These are phyloP conservation scores for Botrytis cinerea DNA, from an alignment of 2,329 filamentous ascomycete species.

Conservation along the genomic window DNA sequence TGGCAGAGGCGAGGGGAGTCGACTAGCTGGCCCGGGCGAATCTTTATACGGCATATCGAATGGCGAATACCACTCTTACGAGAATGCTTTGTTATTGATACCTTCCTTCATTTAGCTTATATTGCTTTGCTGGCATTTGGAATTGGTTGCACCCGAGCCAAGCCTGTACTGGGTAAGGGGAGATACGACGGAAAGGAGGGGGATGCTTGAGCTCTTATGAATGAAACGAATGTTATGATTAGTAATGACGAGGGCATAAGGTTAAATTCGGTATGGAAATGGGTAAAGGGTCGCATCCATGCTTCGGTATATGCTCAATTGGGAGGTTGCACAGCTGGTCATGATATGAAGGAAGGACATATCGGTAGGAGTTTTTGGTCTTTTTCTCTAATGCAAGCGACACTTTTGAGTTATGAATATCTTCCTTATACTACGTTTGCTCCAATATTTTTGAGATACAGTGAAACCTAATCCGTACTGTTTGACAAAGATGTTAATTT, in stretches of 20 bases:
- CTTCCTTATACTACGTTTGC: neutral
- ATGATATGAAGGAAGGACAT: neutral
- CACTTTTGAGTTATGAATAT: neutral
- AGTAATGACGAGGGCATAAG: neutral
- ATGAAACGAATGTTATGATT: conserved; percentile 10
- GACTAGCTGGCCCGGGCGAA: conserved; percentile 25
- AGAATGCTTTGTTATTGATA: conserved; percentile 24
- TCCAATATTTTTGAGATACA: neutral
- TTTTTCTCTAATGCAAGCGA: conserved; percentile 15
- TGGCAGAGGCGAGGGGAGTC: conserved; percentile 5
- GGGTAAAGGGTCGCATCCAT: neutral
- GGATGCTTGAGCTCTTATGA: neutral
- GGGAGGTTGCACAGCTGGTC: neutral
- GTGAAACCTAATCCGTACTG: neutral
- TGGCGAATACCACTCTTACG: conserved; percentile 22
- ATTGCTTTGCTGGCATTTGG: conserved; percentile 10
- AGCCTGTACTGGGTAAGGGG: neutral
- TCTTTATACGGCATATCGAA: conserved; percentile 19
- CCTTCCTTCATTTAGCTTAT: conserved; percentile 23
- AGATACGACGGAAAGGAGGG: too few species aligned
- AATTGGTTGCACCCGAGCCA: conserved; percentile 6
- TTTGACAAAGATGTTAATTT: neutral
- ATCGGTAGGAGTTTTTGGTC: conserved; percentile 1
- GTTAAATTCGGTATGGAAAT: conserved; percentile 12
- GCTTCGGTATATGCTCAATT: conserved; percentile 10